Percentiles rank a stretch among this genome's conserved stretches.
phyloP scores from a whole-genome alignment of 257 asterid genomes.

The Plantago major region DNA sequence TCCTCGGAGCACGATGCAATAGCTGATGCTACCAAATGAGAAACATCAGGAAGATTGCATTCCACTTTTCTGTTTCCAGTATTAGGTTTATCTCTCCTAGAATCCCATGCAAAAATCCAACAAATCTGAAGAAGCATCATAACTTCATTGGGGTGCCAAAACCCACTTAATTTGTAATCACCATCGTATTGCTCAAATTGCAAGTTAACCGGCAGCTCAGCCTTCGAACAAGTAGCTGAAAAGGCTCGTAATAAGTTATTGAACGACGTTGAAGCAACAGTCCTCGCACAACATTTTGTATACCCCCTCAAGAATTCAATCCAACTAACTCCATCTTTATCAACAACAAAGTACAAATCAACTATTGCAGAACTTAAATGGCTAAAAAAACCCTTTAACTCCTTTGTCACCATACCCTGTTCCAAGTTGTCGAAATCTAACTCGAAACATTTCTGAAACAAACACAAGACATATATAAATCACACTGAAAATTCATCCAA shows the following conservation, averaged over 20 bases:
- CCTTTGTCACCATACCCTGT: slow-evolving; percentile 35
- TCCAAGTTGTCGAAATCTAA: slow-evolving; percentile 35
- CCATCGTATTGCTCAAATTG: slow-evolving; percentile 59
- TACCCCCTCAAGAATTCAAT: slow-evolving; percentile 79
- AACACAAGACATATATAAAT: not conserved
- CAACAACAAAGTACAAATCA: slow-evolving; percentile 60
- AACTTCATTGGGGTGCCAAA: slow-evolving; percentile 41
- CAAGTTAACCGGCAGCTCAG: slow-evolving; percentile 57
- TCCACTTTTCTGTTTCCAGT: slow-evolving; percentile 24
- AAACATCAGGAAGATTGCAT: slow-evolving; percentile 57
- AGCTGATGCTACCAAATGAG: slow-evolving; percentile 67
- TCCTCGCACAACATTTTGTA: slow-evolving; percentile 65
- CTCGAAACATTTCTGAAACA: slow-evolving; percentile 69
- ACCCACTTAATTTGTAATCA: slow-evolving; percentile 60
- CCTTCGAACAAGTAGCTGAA: slow-evolving; percentile 42
- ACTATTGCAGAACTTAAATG: slow-evolving; percentile 65
- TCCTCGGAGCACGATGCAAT: slow-evolving; percentile 49
- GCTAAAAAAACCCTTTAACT: slow-evolving; percentile 38
- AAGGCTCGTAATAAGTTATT: slow-evolving; percentile 51
- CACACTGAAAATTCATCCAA: not conserved
- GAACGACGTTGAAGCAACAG: slow-evolving; percentile 53
- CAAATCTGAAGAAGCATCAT: slow-evolving; percentile 56
- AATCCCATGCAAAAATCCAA: slow-evolving; percentile 74
- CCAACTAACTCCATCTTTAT: slow-evolving; percentile 63
- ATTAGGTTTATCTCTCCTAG: slow-evolving; percentile 33